Evolutionary conservation across 2,329 filamentous ascomycete species (phyloP).

Genomic region (Pyrenophora seminiperda): DNA sequence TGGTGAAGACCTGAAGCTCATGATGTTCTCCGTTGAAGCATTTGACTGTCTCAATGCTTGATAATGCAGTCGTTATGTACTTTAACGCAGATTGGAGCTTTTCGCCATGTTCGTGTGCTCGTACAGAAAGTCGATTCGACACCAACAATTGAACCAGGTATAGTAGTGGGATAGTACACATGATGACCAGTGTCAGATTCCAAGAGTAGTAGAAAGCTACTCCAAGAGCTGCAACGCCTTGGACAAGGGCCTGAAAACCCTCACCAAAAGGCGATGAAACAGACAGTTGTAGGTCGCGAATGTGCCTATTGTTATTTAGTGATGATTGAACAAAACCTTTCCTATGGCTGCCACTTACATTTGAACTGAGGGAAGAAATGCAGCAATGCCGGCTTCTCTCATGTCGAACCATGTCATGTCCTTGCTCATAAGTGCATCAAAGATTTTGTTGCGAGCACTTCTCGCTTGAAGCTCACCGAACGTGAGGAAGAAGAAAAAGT

Average conservation of each 20-base stretch:
- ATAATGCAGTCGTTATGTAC: slow-evolving; percentile 69
- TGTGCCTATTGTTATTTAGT: slow-evolving; percentile 63
- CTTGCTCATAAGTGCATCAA: slow-evolving; percentile 70
- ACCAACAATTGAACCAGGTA: slow-evolving; percentile 64
- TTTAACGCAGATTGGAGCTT: slow-evolving; percentile 74
- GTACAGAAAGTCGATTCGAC: slow-evolving; percentile 65
- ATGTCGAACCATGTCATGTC: slow-evolving; percentile 84
- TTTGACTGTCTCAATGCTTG: slow-evolving; percentile 83
- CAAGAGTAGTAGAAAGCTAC: slow-evolving; percentile 82
- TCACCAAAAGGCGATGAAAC: slow-evolving; percentile 80
- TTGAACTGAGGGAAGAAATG: slow-evolving; percentile 73
- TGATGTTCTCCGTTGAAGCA: slow-evolving; percentile 76
- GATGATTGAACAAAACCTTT: neutral
- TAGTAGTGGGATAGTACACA: slow-evolving; percentile 74
- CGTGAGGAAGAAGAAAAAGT: slow-evolving; percentile 72
- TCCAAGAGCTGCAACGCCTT: slow-evolving; percentile 67
- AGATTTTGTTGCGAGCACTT: slow-evolving; percentile 67
- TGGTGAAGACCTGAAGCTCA: slow-evolving; percentile 70
- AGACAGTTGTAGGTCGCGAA: slow-evolving; percentile 78
- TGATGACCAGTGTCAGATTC: slow-evolving; percentile 79
- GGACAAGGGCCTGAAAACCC: slow-evolving; percentile 67
- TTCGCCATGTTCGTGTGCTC: slow-evolving; percentile 70
- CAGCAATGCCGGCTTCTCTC: slow-evolving; percentile 70
- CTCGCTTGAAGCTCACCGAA: slow-evolving; percentile 83
- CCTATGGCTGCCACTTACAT: slow-evolving; percentile 59